These are phyloP conservation scores for Dillenia turbinata DNA, from an alignment of 164 flowering plant genomes.

Conservation along the genomic window DNA sequence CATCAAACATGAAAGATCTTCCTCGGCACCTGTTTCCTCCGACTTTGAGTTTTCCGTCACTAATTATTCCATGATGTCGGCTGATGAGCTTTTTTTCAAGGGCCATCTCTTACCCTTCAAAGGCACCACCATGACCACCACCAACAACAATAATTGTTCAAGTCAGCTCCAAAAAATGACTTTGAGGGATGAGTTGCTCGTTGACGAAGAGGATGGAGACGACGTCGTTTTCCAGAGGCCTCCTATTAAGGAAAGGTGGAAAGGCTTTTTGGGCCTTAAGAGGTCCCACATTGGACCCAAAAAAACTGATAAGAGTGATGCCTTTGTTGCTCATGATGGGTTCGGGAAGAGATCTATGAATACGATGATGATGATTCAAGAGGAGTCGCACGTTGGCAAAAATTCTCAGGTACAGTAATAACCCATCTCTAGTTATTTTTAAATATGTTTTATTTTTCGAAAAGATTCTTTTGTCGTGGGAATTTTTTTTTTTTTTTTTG, in stretches of 20 bases:
- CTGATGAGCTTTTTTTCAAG: slow-evolving; percentile 71
- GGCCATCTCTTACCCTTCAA: slow-evolving; percentile 63
- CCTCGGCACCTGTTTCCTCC: slow-evolving; percentile 52
- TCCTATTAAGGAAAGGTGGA: slow-evolving; percentile 51
- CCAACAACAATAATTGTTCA: slow-evolving; percentile 6
- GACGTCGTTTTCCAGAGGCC: slow-evolving; percentile 25
- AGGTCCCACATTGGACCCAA: slow-evolving; percentile 23
- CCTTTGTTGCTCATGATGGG: too few relatives aligned
- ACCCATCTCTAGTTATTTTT: not conserved
- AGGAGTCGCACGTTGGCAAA: slow-evolving; percentile 16
- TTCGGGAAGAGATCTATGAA: slow-evolving; percentile 11
- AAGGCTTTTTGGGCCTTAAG: slow-evolving; percentile 46
- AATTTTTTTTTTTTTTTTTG: too few relatives aligned
- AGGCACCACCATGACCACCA: slow-evolving; percentile 8
- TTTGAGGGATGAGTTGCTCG: slow-evolving; percentile 56
- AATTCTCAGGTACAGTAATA: slow-evolving; percentile 20
- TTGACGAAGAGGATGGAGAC: slow-evolving; percentile 17
- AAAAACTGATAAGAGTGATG: slow-evolving; percentile 27
- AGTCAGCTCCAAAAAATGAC: slow-evolving; percentile 24
- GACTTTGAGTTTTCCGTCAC: slow-evolving; percentile 70
- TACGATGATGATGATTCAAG: slow-evolving; percentile 20
- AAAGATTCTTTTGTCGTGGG: too few relatives aligned
- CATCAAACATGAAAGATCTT: slow-evolving; percentile 34
- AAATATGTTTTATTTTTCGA: not conserved
- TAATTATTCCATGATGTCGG: slow-evolving; percentile 45